phyloP scores from a whole-genome alignment of 768 basidiomycete species.

The Krasilnikovozyma curviuscula region DNA sequence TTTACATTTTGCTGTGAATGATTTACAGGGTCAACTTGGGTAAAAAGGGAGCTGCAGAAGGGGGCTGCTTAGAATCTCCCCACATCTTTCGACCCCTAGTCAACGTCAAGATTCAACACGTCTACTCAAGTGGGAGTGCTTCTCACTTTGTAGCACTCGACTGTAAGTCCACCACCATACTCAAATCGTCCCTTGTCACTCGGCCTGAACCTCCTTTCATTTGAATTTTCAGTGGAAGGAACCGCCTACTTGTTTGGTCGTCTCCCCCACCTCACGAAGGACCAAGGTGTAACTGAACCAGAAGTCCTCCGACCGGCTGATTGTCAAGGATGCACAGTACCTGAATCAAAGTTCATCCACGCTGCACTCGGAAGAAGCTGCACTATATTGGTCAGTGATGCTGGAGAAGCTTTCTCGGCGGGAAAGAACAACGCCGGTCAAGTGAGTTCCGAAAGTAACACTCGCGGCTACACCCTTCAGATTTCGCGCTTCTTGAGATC shows the following conservation, averaged over 20 bases:
- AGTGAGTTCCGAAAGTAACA: too few species aligned
- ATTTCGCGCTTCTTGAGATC: too few species aligned
- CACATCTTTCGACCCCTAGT: constrained; percentile 72
- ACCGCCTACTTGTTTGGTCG: constrained; percentile 80
- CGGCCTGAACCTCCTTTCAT: not conserved
- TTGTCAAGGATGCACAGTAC: too few species aligned
- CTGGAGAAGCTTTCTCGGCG: not conserved
- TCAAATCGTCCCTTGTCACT: constrained; percentile 5
- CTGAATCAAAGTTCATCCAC: not conserved
- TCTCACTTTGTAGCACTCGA: constrained; percentile 23
- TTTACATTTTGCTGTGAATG: not conserved
- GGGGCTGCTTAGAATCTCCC: constrained; percentile 44
- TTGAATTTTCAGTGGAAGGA: constrained; percentile 30
- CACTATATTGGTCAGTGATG: constrained; percentile 1
- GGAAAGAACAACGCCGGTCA: constrained; percentile 9
- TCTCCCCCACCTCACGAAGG: too few species aligned
- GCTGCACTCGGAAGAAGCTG: not conserved
- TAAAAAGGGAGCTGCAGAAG: not conserved
- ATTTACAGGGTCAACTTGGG: not conserved
- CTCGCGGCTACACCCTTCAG: not conserved
- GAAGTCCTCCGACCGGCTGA: too few species aligned
- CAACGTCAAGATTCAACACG: constrained; percentile 51
- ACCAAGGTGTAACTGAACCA: too few species aligned
- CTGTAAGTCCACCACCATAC: constrained; percentile 16
- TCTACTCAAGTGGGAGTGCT: constrained; percentile 37